Base-by-base conservation (phyloP, 495 filamentous ascomycete genomes). In the Astrocystis sublimbata region DNA sequence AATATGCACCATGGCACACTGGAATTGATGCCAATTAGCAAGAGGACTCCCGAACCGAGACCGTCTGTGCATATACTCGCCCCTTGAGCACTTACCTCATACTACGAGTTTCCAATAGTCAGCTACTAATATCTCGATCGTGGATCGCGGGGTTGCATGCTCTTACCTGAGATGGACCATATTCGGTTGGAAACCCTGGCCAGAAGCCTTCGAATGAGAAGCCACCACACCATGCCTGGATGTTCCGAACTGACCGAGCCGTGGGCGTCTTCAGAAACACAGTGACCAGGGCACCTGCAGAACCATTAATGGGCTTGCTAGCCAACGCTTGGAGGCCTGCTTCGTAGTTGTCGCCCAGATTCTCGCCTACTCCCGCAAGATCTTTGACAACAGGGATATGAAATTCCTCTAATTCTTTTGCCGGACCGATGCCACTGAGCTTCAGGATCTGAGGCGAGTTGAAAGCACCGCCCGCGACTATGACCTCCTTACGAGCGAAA, bases 361-460 rank as follows among this genome's bases (percentile, higher is more conserved):
- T 83, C 67, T 82, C 81, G 9, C 85, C 84, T 0, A 87, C 85
- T 1, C 84, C 85, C 1, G 83, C 83, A 0, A 80, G 71, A 50
- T 86, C 72, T 26, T 82, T 76, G 28, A 78, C 65, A 24, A 81
- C 72, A 19, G 74, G 62, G 49, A 88, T 86, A 53, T 66, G 45
- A 60, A 79, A 77, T 58, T 75, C 71, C 30, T 67, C 35, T 0
- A 81, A 72, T 60, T 81, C 77, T 17, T 65, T 64, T 3, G 67
- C 69, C 4, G 77, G 76, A 1, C 78, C 78, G 42, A 81, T 71
- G 30, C 79, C 79, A 69, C 70, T 75, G 19, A 81, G 75, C 65
- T 79, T 84, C n/a, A 88, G 75, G n/a, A 87, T 74, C 60, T 86
- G 81, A 0, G 85, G 85, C 23, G 81, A 79, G 63, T 83, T 83